Evolutionary conservation across 208 protist species (phyloP).

Genomic region (Porcisia deanei): DNA sequence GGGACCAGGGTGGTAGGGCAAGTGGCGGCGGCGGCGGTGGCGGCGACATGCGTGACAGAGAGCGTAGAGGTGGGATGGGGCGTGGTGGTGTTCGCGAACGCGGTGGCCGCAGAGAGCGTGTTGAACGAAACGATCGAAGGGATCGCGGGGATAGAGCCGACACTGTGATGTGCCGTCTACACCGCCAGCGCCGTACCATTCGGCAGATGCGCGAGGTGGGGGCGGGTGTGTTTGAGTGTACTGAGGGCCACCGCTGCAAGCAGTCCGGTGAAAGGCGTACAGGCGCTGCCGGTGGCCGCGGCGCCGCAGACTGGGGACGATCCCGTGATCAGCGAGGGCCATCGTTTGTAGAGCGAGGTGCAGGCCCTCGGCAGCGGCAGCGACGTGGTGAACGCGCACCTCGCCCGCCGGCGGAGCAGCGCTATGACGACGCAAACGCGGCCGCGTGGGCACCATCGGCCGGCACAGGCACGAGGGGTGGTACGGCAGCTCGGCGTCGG

Average conservation of each 20-base stretch:
- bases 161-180: constrained; percentile 64
- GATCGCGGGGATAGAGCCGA: constrained; percentile 51
- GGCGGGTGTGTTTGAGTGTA: constrained; percentile 71
- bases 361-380: constrained; percentile 6
- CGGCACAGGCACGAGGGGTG: constrained; percentile 3
- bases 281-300: constrained; percentile 14
- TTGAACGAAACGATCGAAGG: constrained; percentile 33
- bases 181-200: constrained; percentile 62
- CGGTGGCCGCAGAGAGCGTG: constrained; percentile 7
- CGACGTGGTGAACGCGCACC: constrained; percentile 20
- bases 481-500: constrained; percentile 14
- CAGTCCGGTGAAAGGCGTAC: constrained; percentile 21
- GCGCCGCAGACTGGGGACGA: constrained; percentile 9
- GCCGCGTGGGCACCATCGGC: constrained; percentile 29
- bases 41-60: constrained; percentile 5
- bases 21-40: constrained; percentile 2
- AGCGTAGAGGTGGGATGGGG: constrained; percentile 2
- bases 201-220: constrained; percentile 76
- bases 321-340: constrained; percentile 17
- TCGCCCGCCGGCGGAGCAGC: constrained; percentile 17
- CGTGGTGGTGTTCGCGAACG: constrained; percentile 8
- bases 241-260: constrained; percentile 38
- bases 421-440: constrained; percentile 29
- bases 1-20: constrained; percentile 5
- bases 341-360: constrained; percentile 6